Base-by-base conservation (phyloP, 1,139 yeast genomes). In the Blastobotrys arbuscula region DNA sequence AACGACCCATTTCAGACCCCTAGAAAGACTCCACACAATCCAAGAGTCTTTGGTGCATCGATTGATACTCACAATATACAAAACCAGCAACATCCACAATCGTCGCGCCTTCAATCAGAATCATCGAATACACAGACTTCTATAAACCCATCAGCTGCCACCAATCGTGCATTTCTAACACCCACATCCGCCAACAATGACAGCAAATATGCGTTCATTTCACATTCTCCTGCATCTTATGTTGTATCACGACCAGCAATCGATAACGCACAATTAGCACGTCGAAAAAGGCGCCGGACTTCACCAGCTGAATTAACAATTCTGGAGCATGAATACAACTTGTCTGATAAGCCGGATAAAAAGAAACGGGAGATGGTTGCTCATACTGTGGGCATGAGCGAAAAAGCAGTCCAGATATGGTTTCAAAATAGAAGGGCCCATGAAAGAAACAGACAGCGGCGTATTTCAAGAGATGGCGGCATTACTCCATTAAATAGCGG, bases 391-490 rank as follows among this genome's bases (percentile, higher is more conserved):
- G 80, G 81, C 55, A 92, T 90, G 97, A 79, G 92, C 15, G 97
- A 90, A 65, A 89, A 89, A 66, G 95, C 97, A 1, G 95, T 92
- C 28, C 97, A 92, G 69, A 88, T 92, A 55, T 92, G 98, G 98
- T 92, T 92, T 69, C 98, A 92, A 69, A 92, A 92, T 68, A 85
- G 82, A 66, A 80, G 98, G 67, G 98, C 92, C 69, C 78, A 89
- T 39, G 69, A 82, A 56, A 79, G 94, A 56, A 82, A 79, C 58
- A 77, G 44, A 33, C 40, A 34, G n/a, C 42, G 42, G 39, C 35
- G 44, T 30, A 26, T 39, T n/a, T n/a, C n/a, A n/a, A n/a, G n/a
- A n/a, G n/a, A n/a, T n/a, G n/a, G n/a, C n/a, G n/a, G n/a, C n/a
- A n/a, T n/a, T n/a, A n/a, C n/a, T n/a, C n/a, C n/a, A n/a, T n/a